Percentiles rank a stretch among this genome's conserved stretches.
Evolutionary conservation across 2,329 filamentous ascomycete species (phyloP).

Genomic region (Pestalotiopsis fici): DNA sequence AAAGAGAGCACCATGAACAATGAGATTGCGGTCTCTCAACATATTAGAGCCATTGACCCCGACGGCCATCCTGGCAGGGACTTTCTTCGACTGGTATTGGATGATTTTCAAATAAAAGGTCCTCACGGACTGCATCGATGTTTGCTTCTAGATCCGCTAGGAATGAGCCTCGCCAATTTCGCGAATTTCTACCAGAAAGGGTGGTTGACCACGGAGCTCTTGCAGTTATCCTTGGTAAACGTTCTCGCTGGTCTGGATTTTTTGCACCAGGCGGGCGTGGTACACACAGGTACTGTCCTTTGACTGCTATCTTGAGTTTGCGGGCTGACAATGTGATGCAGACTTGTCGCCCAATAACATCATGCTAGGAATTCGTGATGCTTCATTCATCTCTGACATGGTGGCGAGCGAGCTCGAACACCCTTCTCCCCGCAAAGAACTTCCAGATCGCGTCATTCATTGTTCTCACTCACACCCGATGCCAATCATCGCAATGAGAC

Average conservation of each 20-base stretch:
- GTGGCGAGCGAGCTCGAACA: conserved; percentile 14
- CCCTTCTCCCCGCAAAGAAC: conserved; percentile 26
- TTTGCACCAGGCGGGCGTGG: conserved; percentile 16
- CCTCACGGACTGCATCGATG: conserved; percentile 21
- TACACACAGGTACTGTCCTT: conserved; percentile 19
- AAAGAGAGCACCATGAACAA: background rate
- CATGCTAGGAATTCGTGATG: conserved; percentile 20
- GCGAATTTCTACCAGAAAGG: conserved; percentile 23
- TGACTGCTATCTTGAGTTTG: background rate
- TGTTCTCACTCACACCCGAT: conserved; percentile 25
- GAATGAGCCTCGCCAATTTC: conserved; percentile 17
- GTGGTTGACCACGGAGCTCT: conserved; percentile 20
- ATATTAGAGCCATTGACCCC: conserved; percentile 16
- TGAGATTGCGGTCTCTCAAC: conserved; percentile 17
- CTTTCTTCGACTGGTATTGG: conserved; percentile 11
- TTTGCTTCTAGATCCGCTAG: conserved; percentile 20
- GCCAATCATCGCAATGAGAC: conserved; percentile 21
- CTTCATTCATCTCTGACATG: conserved; percentile 12
- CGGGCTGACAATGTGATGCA: conserved; percentile 5
- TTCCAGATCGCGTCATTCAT: conserved; percentile 27
- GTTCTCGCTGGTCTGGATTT: conserved; percentile 19
- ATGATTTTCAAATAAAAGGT: conserved; percentile 16
- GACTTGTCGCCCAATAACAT: conserved; percentile 29
- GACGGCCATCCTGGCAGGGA: conserved; percentile 14
- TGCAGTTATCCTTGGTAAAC: conserved; percentile 17